Percentiles rank a stretch among this genome's conserved stretches.
Conservation (phyloP, 163 green algal species). For the Prototheca cutis region DNA sequence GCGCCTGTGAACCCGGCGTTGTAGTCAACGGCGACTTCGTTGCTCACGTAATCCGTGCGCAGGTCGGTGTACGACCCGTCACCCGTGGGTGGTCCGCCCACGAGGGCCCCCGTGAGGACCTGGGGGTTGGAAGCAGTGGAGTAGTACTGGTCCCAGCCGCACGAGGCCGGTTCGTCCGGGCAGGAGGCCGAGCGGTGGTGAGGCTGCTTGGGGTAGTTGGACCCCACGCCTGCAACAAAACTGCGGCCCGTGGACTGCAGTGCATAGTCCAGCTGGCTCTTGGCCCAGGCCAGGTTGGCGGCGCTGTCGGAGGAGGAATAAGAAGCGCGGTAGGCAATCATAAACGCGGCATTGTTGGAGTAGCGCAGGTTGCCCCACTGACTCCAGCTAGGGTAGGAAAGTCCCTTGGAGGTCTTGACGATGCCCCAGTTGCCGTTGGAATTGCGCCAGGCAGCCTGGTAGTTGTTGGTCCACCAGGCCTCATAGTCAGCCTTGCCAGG, state of each 20-base stretch:
- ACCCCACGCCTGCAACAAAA: constrained; percentile 35
- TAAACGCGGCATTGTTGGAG: constrained; percentile 26
- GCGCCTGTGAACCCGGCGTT: constrained; percentile 31
- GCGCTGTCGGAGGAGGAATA: constrained; percentile 4
- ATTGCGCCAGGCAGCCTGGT: neutral
- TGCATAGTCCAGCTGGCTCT: constrained; percentile 4
- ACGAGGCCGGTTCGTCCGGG: constrained; percentile 16
- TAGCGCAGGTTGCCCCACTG: constrained; percentile 41
- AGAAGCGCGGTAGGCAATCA: constrained; percentile 12
- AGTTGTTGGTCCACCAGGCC: neutral
- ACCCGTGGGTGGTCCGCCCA: constrained; percentile 13
- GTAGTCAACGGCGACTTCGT: constrained; percentile 34
- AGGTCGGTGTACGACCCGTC: constrained; percentile 22
- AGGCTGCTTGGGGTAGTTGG: constrained; percentile 15
- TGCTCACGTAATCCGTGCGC: constrained; percentile 20
- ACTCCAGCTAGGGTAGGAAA: constrained; percentile 24
- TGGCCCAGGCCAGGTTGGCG: constrained; percentile 13
- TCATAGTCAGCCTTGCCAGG: neutral
- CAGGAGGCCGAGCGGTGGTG: constrained; percentile 35
- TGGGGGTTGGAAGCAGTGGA: constrained; percentile 4
- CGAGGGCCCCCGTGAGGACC: constrained; percentile 22
- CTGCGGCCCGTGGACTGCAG: constrained; percentile 5
- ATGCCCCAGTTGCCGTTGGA: constrained; percentile 12
- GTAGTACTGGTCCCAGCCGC: constrained; percentile 18
- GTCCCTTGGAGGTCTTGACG: constrained; percentile 23